phyloP scores from a whole-genome alignment of 2,329 filamentous ascomycete genomes.

The Colletotrichum sp. region DNA sequence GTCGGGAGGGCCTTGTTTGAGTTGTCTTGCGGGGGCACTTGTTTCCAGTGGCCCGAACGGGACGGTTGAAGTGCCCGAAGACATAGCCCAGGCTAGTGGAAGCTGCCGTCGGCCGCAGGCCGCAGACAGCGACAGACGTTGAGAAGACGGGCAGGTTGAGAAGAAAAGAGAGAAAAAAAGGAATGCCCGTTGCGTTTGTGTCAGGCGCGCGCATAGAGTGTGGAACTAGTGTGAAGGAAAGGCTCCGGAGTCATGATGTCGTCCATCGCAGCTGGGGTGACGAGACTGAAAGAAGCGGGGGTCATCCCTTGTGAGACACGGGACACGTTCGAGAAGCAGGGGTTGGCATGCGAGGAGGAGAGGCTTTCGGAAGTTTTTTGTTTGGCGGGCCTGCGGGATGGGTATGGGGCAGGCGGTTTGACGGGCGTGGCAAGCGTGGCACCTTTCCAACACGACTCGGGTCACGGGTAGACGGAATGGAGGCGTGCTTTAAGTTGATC shows the following conservation, averaged over 20 bases:
- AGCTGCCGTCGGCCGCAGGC: background rate
- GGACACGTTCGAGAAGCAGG: background rate
- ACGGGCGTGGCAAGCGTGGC: background rate
- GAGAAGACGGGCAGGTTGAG: background rate
- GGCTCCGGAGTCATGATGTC: slow-evolving; percentile 1
- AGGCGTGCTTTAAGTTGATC: background rate
- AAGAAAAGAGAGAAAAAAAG: background rate
- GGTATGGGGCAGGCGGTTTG: background rate
- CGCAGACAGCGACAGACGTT: background rate
- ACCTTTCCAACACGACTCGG: slow-evolving; percentile 2
- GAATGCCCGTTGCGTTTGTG: background rate
- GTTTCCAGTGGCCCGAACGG: slow-evolving; percentile 6
- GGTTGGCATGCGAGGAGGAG: background rate
- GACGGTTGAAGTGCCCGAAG: background rate
- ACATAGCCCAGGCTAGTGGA: background rate
- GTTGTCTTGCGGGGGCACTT: background rate
- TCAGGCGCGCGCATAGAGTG: slow-evolving; percentile 10
- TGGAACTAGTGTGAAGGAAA: background rate
- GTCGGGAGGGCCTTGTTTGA: background rate
- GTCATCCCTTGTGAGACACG: background rate
- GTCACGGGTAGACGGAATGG: slow-evolving; percentile 5
- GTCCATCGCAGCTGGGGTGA: background rate
- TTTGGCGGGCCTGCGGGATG: background rate
- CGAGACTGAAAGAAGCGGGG: background rate
- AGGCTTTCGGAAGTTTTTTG: slow-evolving; percentile 3